These are phyloP conservation scores for Gonapodya prolifera DNA, from an alignment of 192 early-diverging fungal species.

Conservation along the genomic window DNA sequence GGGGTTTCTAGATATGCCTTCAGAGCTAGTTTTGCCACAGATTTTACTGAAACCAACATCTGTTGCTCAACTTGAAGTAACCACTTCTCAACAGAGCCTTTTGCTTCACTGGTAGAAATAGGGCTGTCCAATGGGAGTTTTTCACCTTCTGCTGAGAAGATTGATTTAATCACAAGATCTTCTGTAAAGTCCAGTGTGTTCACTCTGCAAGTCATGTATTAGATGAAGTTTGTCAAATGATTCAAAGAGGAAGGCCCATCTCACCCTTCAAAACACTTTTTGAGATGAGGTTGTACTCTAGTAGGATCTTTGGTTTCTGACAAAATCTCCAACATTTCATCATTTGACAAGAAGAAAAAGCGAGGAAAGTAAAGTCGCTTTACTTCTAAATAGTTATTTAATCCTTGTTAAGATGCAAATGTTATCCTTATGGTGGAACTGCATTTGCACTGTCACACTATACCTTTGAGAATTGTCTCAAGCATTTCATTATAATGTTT, in stretches of 20 bases:
- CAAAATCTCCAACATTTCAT: constrained; percentile 55
- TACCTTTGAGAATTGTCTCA: constrained; percentile 49
- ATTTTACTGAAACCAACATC: constrained; percentile 43
- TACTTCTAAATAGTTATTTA: constrained; percentile 46
- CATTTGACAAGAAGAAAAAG: constrained; percentile 54
- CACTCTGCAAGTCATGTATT: not conserved
- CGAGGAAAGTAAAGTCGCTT: constrained; percentile 47
- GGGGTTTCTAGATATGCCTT: constrained; percentile 31
- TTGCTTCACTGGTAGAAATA: constrained; percentile 44
- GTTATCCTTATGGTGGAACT: too few relatives aligned
- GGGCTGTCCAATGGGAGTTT: constrained; percentile 29
- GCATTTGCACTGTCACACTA: too few relatives aligned
- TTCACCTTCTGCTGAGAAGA: constrained; percentile 45
- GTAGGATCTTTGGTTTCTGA: constrained; percentile 53
- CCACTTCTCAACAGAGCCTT: constrained; percentile 54
- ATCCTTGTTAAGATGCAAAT: too few relatives aligned
- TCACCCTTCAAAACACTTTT: constrained; percentile 54
- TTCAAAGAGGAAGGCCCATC: too few relatives aligned
- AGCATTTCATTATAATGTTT: constrained; percentile 35
- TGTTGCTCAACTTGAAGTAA: constrained; percentile 29
- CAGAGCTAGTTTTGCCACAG: constrained; percentile 30
- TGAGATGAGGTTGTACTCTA: constrained; percentile 48
- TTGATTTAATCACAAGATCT: constrained; percentile 36
- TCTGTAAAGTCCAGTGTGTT: constrained; percentile 37
- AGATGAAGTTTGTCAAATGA: too few relatives aligned